These are phyloP conservation scores for Mrakia blollopis DNA, from an alignment of 768 basidiomycete genomes.

Conservation along the genomic window DNA sequence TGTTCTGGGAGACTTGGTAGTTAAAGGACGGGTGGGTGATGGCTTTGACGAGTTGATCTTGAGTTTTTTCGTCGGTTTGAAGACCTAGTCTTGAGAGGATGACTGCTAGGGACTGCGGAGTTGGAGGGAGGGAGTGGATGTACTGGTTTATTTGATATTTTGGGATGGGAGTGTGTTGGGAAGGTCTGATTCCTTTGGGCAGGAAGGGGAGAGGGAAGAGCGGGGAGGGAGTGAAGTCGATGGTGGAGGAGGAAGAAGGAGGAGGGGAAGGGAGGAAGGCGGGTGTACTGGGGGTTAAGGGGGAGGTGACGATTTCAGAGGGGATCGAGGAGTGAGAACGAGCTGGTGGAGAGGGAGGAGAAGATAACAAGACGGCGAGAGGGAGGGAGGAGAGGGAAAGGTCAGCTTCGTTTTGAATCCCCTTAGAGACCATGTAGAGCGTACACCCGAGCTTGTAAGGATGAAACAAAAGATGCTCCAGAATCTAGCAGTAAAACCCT, in stretches of 20 bases:
- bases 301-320: neutral
- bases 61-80: neutral
- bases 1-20: too few species aligned
- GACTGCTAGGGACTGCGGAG: neutral
- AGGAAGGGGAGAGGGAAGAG: neutral
- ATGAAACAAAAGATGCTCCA: too few species aligned
- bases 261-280: too few species aligned
- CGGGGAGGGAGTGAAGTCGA: neutral
- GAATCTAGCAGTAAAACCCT: too few species aligned
- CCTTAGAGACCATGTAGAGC: neutral
- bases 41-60: constrained; percentile 15
- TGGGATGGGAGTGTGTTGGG: neutral
- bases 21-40: constrained; percentile 26
- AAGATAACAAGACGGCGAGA: too few species aligned
- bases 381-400: neutral
- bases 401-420: neutral
- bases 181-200: neutral
- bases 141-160: neutral
- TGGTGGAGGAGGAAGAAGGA: too few species aligned
- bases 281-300: too few species aligned
- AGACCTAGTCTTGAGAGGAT: constrained; percentile 7
- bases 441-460: too few species aligned
- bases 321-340: neutral
- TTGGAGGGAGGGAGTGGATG: neutral
- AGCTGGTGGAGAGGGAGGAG: neutral